These are phyloP conservation scores for Sugiyamaella mastotermitis DNA, from an alignment of 805 yeast genomes.

Conservation along the genomic window DNA sequence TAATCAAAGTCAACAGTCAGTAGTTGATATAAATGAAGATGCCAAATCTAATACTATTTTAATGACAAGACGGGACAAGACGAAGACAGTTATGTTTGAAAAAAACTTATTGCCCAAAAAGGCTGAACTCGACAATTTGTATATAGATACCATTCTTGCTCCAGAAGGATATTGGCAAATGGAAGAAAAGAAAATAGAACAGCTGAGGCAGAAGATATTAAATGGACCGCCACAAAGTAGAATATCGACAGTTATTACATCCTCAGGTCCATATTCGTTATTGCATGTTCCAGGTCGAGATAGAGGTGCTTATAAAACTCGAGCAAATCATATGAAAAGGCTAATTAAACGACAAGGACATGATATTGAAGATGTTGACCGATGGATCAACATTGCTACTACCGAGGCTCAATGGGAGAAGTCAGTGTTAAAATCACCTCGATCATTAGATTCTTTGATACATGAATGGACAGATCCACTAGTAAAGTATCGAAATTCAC, in stretches of 20 bases:
- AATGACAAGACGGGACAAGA: conserved; percentile 6
- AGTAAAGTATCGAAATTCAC: conserved; percentile 1
- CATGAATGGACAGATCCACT: conserved; percentile 6
- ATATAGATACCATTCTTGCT: conserved; percentile 10
- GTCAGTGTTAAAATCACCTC: neutral
- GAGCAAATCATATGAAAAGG: neutral
- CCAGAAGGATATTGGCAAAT: conserved; percentile 7
- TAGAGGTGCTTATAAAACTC: neutral
- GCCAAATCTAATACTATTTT: neutral
- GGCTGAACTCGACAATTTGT: conserved; percentile 7
- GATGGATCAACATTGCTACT: conserved; percentile 1
- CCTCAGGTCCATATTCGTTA: neutral
- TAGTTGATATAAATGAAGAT: neutral
- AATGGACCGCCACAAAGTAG: neutral
- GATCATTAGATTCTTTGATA: neutral
- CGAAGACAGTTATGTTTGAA: conserved; percentile 1
- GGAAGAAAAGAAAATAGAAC: neutral
- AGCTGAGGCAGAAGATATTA: too few relatives aligned
- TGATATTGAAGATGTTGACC: neutral
- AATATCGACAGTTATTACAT: neutral
- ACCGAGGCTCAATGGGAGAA: conserved; percentile 11
- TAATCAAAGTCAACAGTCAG: conserved; percentile 1
- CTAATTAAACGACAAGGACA: neutral
- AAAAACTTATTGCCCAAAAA: neutral
- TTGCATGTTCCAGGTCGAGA: neutral